These are phyloP conservation scores for Lotus japonicus DNA, from an alignment of 306 rosid genomes.

Conservation along the genomic window DNA sequence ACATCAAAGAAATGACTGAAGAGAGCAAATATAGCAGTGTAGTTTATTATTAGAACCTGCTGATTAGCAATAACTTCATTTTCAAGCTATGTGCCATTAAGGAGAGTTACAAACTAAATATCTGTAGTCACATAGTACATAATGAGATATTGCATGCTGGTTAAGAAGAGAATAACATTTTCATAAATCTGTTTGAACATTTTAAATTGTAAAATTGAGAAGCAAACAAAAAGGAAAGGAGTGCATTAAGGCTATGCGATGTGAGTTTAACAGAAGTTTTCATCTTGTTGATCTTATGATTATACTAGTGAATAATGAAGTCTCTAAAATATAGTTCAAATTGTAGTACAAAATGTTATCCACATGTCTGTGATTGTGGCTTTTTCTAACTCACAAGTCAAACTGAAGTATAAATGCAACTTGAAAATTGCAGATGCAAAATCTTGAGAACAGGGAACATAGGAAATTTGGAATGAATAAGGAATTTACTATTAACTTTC, in stretches of 20 bases:
- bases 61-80: slow-evolving; percentile 2
- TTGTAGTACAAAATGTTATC: neutral
- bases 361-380: neutral
- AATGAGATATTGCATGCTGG: neutral
- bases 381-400: neutral
- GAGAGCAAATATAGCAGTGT: slow-evolving; percentile 4
- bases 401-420: neutral
- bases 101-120: neutral
- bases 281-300: neutral
- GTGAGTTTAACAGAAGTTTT: neutral
- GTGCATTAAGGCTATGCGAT: neutral
- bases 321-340: neutral
- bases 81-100: neutral
- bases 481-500: too few species aligned
- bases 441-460: neutral
- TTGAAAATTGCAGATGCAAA: neutral
- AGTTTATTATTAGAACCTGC: neutral
- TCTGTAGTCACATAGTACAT: neutral
- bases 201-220: neutral
- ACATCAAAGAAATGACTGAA: slow-evolving; percentile 17
- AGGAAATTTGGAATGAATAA: too few species aligned
- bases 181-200: neutral
- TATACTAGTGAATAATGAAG: neutral
- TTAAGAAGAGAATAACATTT: neutral
- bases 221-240: neutral